Evolutionary conservation across 805 yeast genomes (phyloP).

Genomic region (Lipomyces mesembrius): DNA sequence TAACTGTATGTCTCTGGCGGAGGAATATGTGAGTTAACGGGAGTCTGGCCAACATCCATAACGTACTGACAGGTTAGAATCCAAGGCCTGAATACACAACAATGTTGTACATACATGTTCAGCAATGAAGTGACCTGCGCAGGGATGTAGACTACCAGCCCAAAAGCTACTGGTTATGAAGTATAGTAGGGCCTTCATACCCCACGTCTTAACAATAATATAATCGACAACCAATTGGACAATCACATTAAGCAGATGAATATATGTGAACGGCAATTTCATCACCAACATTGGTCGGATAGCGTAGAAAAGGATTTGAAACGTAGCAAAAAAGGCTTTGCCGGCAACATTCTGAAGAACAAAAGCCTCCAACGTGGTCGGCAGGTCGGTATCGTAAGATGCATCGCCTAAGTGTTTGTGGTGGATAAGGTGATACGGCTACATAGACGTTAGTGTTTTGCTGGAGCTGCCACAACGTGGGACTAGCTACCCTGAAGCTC

Average conservation of each 20-base stretch:
- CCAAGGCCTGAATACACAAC: constrained; percentile 49
- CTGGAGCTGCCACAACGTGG: not conserved
- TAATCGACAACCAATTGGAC: constrained; percentile 65
- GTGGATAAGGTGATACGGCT: constrained; percentile 86
- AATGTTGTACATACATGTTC: constrained; percentile 58
- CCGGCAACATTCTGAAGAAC: constrained; percentile 78
- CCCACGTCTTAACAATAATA: constrained; percentile 63
- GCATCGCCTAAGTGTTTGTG: constrained; percentile 90
- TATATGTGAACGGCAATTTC: constrained; percentile 69
- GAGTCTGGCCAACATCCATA: constrained; percentile 39
- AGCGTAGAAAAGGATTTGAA: constrained; percentile 87
- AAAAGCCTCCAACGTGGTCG: constrained; percentile 77
- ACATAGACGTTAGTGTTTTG: not conserved
- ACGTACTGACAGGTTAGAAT: constrained; percentile 42
- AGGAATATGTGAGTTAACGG: constrained; percentile 46
- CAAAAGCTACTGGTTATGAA: constrained; percentile 76
- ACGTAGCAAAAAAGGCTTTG: constrained; percentile 83
- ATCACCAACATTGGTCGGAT: constrained; percentile 87
- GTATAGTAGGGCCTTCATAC: constrained; percentile 65
- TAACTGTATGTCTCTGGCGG: constrained; percentile 85
- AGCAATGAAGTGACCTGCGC: constrained; percentile 95
- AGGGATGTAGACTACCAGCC: constrained; percentile 91
- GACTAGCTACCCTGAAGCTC: constrained; percentile 57
- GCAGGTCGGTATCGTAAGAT: constrained; percentile 82
- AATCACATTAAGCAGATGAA: constrained; percentile 68